Percentiles rank a stretch among this genome's conserved stretches.
These are phyloP conservation scores for Stephania yunnanensis DNA, from an alignment of 164 flowering plant genomes.

Conservation along the genomic window DNA sequence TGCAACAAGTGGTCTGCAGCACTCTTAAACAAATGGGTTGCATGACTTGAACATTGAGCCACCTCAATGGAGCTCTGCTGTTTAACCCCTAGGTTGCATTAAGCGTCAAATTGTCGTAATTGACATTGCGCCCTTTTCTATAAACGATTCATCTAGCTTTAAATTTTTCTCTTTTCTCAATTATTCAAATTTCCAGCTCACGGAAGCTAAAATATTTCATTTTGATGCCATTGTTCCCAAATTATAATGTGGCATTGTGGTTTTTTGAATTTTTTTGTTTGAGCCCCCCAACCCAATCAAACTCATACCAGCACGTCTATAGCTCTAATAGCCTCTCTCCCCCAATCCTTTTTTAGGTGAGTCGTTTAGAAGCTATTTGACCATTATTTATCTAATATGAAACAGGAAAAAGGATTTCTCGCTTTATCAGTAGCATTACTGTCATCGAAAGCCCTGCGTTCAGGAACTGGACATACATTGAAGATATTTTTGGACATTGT, in stretches of 20 bases:
- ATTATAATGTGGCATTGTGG: not conserved
- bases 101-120: not conserved
- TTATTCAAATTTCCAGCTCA: too few species aligned
- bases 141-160: not conserved
- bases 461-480: conserved; percentile 46
- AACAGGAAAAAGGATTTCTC: conserved; percentile 94
- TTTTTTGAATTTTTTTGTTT: too few species aligned
- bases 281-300: not conserved
- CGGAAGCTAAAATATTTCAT: not conserved
- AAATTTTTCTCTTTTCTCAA: not conserved
- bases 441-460: conserved; percentile 58
- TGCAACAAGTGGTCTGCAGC: too few species aligned
- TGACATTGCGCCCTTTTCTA: too few species aligned
- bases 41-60: too few species aligned
- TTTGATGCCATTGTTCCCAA: not conserved
- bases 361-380: not conserved
- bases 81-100: not conserved
- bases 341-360: not conserved
- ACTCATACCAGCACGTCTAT: too few species aligned
- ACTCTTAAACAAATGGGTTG: too few species aligned
- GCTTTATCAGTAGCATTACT: conserved; percentile 85
- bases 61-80: too few species aligned
- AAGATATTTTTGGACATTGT: conserved; percentile 59
- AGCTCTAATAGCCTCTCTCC: too few species aligned
- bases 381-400: conserved; percentile 15